Evolutionary conservation across 768 basidiomycete species (phyloP), one percentile per base, ranked within the genome.

Genomic region (Hericium rajendrae): DNA sequence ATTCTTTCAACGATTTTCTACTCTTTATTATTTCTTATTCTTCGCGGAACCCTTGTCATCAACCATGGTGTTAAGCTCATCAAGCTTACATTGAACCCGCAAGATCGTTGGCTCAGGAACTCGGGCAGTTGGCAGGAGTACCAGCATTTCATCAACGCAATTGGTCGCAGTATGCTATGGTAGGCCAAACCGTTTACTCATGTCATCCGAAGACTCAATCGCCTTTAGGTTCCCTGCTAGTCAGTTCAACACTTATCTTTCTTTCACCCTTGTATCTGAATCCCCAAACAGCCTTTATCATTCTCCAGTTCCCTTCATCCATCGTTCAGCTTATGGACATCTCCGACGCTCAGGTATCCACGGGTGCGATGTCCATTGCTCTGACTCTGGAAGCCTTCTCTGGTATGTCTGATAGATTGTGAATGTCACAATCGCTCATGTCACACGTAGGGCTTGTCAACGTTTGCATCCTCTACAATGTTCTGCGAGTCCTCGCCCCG

Each of bases 121-220:
- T 65, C 62, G 38, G 57, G 57, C 40, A 59, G 58, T 24, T 68
- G 65, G 22, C 74, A 77, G 53, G 77, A 78, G 55, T 87, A 88
- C 64, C 77, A 80, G 57, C 75, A 72, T 24, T 86, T 88, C 65
- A 74, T 88, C 26, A 73, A 73, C 32, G 74, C 76, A n/a, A 75
- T 91, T 54, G 78, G 83, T 26, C 74, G 78, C 59, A 82, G 78
- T 57, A 85, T 88, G 84, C 72, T 88, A 48, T 89, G 85, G 88
- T 88, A 61, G 56, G 79, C 68, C 32, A 38, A 64, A 5, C 18
- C 24, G 4, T 43, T 37, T 58, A 38, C 6, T 38, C 12, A 26
- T 56, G 32, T 39, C 26, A 52, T 38, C n/a, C 43, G 26, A 15
- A 32, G 32, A 50, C 56, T 57, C 15, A 66, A 32, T 26, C 40